Percentiles rank a stretch among this genome's conserved stretches.
These are phyloP conservation scores for Candida germanica DNA, from an alignment of 805 yeast species.

Conservation along the genomic window DNA sequence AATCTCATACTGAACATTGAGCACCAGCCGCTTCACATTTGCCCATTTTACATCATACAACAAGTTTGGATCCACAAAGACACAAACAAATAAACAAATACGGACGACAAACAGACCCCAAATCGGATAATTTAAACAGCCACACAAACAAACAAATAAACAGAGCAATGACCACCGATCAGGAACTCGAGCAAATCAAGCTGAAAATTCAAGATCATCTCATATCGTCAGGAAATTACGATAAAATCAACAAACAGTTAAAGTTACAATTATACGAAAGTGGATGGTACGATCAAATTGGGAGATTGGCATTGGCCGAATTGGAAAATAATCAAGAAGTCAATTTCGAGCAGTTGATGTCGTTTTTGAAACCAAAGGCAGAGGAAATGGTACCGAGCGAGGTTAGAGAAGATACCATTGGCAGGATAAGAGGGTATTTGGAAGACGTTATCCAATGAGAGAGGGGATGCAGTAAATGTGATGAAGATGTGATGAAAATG, in stretches of 20 bases:
- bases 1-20: no score
- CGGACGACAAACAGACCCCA: not conserved
- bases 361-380: constrained; percentile 62
- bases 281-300: constrained; percentile 84
- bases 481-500: no score
- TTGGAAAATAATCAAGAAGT: constrained; percentile 33
- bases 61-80: not conserved
- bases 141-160: no score
- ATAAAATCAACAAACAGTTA: constrained; percentile 61
- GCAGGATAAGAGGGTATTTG: constrained; percentile 56
- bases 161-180: constrained; percentile 22
- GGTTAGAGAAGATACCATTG: constrained; percentile 58
- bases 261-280: constrained; percentile 64
- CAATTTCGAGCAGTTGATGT: constrained; percentile 51
- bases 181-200: constrained; percentile 43
- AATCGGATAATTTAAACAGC: not conserved
- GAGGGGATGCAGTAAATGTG: no score
- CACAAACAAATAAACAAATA: not conserved
- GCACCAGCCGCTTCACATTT: no score
- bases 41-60: not conserved
- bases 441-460: constrained; percentile 41
- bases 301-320: constrained; percentile 50
- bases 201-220: constrained; percentile 68
- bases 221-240: constrained; percentile 78
- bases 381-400: constrained; percentile 65